Evolutionary conservation across 371 early-diverging fungal species (phyloP).

Genomic region (Mortierella sp.): DNA sequence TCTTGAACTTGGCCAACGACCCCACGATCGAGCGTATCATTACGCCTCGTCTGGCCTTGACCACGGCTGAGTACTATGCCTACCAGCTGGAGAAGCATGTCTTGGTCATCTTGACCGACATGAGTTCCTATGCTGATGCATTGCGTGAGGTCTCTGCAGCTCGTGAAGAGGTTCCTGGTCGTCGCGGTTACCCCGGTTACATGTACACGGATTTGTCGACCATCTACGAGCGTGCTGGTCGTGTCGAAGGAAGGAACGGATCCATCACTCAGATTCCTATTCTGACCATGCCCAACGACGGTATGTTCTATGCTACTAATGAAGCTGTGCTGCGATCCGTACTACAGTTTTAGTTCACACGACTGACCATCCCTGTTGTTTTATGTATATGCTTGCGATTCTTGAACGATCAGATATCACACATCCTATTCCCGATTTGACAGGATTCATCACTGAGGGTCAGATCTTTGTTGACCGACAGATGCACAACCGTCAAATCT

Average conservation of each 20-base stretch:
- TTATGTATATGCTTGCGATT: background rate
- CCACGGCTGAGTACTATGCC: slow-evolving; percentile 99
- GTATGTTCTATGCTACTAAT: too few relatives aligned
- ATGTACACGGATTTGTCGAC: slow-evolving; percentile 99
- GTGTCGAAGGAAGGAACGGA: slow-evolving; percentile 99
- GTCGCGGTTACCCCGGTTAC: slow-evolving; percentile 99
- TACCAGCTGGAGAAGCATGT: slow-evolving; percentile 99
- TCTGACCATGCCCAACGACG: slow-evolving; percentile 99
- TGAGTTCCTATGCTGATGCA: slow-evolving; percentile 99
- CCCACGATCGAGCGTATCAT: slow-evolving; percentile 99
- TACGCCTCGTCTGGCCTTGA: slow-evolving; percentile 99
- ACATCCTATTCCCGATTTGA: slow-evolving; percentile 99
- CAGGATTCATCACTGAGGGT: slow-evolving; percentile 99
- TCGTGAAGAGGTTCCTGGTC: slow-evolving; percentile 99
- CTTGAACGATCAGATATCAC: slow-evolving; percentile 89
- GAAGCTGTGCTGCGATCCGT: background rate
- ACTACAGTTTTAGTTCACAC: too few relatives aligned
- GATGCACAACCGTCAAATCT: slow-evolving; percentile 99
- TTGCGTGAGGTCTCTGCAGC: slow-evolving; percentile 99
- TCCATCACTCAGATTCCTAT: slow-evolving; percentile 99
- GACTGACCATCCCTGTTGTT: background rate
- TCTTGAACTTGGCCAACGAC: slow-evolving; percentile 99
- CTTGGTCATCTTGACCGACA: slow-evolving; percentile 99
- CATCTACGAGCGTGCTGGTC: slow-evolving; percentile 99
- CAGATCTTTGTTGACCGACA: slow-evolving; percentile 99